Conservation (phyloP, 805 yeast genomes). For the Ogataea dorogensis region DNA sequence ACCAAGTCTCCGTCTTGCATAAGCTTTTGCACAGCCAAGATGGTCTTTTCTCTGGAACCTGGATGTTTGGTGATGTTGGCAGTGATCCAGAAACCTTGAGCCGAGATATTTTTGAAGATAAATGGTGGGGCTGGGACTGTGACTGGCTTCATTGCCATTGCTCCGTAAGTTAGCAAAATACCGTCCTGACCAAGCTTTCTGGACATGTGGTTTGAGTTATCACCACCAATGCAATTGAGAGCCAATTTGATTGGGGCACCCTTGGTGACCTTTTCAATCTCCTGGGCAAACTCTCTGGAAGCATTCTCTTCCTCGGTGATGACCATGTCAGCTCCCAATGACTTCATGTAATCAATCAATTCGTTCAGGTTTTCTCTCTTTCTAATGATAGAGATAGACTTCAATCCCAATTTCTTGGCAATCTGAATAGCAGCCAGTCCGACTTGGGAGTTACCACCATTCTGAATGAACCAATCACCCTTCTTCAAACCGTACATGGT, state of each 20-base stretch:
- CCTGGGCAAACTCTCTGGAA: constrained; percentile 62
- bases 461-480: constrained; percentile 92
- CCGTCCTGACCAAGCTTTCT: constrained; percentile 77
- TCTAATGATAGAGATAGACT: constrained; percentile 85
- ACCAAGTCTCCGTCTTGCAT: constrained; percentile 56
- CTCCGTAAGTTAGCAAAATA: constrained; percentile 88
- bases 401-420: constrained; percentile 72
- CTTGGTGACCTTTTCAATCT: constrained; percentile 53
- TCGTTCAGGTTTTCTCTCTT: constrained; percentile 77
- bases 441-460: constrained; percentile 95
- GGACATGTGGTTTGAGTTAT: constrained; percentile 76
- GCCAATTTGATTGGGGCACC: constrained; percentile 67
- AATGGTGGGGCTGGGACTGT: constrained; percentile 84
- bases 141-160: constrained; percentile 96
- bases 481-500: constrained; percentile 60
- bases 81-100: constrained; percentile 93
- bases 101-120: constrained; percentile 83
- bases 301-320: constrained; percentile 84
- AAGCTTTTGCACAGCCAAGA: constrained; percentile 53
- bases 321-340: constrained; percentile 82
- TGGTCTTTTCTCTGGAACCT: constrained; percentile 52
- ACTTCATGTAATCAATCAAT: constrained; percentile 48
- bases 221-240: constrained; percentile 92
- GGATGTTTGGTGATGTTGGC: constrained; percentile 61
- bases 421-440: constrained; percentile 90